Evolutionary conservation across 345 rosid species (phyloP), one percentile per base, ranked within the genome.

Genomic region (Murraya paniculata): DNA sequence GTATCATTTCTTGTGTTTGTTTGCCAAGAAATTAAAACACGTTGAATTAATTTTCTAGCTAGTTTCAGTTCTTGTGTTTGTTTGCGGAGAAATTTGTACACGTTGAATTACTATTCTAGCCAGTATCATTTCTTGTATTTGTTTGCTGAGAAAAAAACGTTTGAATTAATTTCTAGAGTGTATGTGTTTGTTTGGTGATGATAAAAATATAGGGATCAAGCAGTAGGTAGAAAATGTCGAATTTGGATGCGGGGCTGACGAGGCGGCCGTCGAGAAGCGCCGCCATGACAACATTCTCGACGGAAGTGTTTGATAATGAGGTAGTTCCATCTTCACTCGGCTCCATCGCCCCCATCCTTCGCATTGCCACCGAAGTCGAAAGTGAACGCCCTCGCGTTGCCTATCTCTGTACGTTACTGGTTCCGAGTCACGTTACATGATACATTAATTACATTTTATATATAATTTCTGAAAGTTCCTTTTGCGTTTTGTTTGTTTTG

Each of bases 321-420:
- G 98, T 93, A 64, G 99, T 95, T 27, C 99, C 99, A 3, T 90
- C 94, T 36, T 94, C 99, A 27, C 92, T 96, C 59, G 88, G 91
- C 79, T 88, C 90, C 85, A 91, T 96, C 67, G 90, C 91, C 62
- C 97, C 97, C 24, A 88, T 94, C 71, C 95, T 94, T 64, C 99
- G 97, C 64, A 85, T 92, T 48, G 97, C 97, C 58, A 89, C 88
- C 7, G 98, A 94, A 89, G 92, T 96, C 82, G 93, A 94, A 76
- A 86, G 86, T 33, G 97, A 92, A 78, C 99, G 98, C 28, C 99
- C 99, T 80, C 98, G 99, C 55, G 99, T 96, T 24, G 93, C 99
- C 66, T 96, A 96, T 79, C 96, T 96, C 71, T 96, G 98, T 96
- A 85, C 67, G 90, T 68, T 45, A 11, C 50, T 13, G 50, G 50